Percentiles rank a stretch among this genome's conserved stretches.
These are phyloP conservation scores for Colletotrichum chrysophilum DNA, from an alignment of 2,329 filamentous ascomycete genomes.

Conservation along the genomic window DNA sequence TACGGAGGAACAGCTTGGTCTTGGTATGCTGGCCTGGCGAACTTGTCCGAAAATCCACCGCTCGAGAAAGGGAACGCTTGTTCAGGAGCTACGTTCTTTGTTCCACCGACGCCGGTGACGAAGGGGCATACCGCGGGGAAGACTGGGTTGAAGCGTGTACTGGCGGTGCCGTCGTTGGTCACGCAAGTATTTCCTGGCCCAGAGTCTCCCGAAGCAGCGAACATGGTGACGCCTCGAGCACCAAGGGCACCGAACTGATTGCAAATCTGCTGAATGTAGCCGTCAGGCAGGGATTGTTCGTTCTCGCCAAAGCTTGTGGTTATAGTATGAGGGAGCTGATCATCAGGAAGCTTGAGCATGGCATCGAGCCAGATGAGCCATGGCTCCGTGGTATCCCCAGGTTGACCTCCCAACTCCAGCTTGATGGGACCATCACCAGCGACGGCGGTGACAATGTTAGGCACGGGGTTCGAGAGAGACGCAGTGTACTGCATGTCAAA, in stretches of 20 bases:
- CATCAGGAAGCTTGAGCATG: conserved; percentile 58
- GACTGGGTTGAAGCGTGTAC: conserved; percentile 42
- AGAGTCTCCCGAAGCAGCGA: conserved; percentile 67
- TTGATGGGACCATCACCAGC: conserved; percentile 32
- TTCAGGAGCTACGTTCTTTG: conserved; percentile 55
- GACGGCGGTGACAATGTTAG: conserved; percentile 36
- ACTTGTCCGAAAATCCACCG: conserved; percentile 55
- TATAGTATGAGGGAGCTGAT: conserved; percentile 65
- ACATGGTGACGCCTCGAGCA: conserved; percentile 69
- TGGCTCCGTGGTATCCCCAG: conserved; percentile 59
- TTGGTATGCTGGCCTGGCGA: conserved; percentile 47
- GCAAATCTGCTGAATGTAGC: conserved; percentile 58
- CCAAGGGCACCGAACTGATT: conserved; percentile 69
- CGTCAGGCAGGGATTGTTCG: conserved; percentile 65
- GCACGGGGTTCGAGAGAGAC: conserved; percentile 35
- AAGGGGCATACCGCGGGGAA: conserved; percentile 55
- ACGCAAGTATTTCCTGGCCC: conserved; percentile 34
- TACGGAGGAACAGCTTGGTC: conserved; percentile 50
- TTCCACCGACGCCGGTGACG: conserved; percentile 67
- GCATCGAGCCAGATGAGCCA: conserved; percentile 69
- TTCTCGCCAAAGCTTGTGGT: conserved; percentile 75
- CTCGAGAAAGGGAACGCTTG: conserved; percentile 55
- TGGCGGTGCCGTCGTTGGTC: conserved; percentile 39
- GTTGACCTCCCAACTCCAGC: background rate
- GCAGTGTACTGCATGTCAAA: conserved; percentile 42